Percentiles rank a stretch among this genome's conserved stretches.
phyloP scores from a whole-genome alignment of 345 rosid species.

The Euphorbia pulcherrima region DNA sequence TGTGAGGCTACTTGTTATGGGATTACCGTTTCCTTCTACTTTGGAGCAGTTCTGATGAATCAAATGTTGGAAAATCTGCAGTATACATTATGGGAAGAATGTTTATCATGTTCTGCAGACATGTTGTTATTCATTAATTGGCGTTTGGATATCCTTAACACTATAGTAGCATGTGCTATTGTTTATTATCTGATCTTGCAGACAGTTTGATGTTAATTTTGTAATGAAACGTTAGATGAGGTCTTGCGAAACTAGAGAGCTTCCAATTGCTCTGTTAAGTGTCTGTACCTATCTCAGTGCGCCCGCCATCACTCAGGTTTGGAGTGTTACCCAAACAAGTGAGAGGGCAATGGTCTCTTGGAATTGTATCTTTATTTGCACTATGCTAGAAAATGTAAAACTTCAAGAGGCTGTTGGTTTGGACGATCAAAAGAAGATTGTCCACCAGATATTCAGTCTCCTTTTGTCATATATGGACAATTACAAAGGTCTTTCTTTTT shows the following conservation, averaged over 20 bases:
- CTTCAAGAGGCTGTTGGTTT: background rate
- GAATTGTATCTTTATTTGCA: too few relatives aligned
- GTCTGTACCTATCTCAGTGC: background rate
- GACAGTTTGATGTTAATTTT: background rate
- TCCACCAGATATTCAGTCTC: background rate
- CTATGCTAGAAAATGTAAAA: background rate
- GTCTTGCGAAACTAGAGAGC: background rate
- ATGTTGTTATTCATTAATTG: background rate
- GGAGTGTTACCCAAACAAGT: background rate
- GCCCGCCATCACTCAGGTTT: too few relatives aligned
- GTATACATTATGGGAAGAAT: background rate
- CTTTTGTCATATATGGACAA: background rate
- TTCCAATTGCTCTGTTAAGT: background rate
- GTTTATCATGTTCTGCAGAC: background rate
- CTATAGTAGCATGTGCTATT: background rate
- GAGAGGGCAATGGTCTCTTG: too few relatives aligned
- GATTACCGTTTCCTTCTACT: background rate
- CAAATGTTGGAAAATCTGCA: background rate
- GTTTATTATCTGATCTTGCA: constrained; percentile 2
- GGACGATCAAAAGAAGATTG: background rate
- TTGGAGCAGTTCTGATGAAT: background rate
- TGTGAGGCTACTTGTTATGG: background rate
- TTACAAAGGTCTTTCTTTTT: background rate
- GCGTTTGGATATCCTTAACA: background rate
- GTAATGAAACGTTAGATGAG: background rate